Evolutionary conservation across 2,329 filamentous ascomycete genomes (phyloP).

Genomic region (Epichloe hybrida): DNA sequence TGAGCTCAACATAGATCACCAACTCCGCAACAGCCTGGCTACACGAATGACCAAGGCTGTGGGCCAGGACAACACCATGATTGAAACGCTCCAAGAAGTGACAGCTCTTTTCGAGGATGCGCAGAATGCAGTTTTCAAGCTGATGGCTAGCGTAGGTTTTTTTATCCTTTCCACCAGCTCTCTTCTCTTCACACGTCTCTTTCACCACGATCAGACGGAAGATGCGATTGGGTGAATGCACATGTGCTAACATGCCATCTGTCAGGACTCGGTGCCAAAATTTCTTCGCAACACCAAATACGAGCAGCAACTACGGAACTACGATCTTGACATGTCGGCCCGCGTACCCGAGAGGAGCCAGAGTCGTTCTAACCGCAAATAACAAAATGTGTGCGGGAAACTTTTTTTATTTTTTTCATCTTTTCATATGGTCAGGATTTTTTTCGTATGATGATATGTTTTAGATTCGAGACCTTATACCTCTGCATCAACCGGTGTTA

Average conservation of each 20-base stretch:
- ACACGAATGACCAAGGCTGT: slow-evolving; percentile 96
- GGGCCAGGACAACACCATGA: slow-evolving; percentile 85
- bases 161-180: no score
- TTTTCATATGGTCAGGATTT: slow-evolving; percentile 3
- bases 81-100: slow-evolving; percentile 81
- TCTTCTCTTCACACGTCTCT: not conserved
- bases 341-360: slow-evolving; percentile 42
- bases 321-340: slow-evolving; percentile 43
- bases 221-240: not conserved
- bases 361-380: slow-evolving; percentile 44
- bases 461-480: slow-evolving; percentile 13
- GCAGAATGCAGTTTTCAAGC: slow-evolving; percentile 89
- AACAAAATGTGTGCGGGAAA: slow-evolving; percentile 9
- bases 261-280: slow-evolving; percentile 57
- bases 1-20: slow-evolving; percentile 95
- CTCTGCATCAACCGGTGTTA: slow-evolving; percentile 14
- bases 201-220: not conserved
- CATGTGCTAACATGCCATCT: not conserved
- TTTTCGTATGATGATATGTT: slow-evolving; percentile 7
- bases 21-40: slow-evolving; percentile 83
- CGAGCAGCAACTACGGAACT: slow-evolving; percentile 50
- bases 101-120: slow-evolving; percentile 84
- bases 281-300: slow-evolving; percentile 57
- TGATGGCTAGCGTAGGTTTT: slow-evolving; percentile 89
- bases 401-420: not conserved